Evolutionary conservation across 108 stramenopile genomes (phyloP), one percentile per base, ranked within the genome.

Genomic region (Fragilaria crotonensis): DNA sequence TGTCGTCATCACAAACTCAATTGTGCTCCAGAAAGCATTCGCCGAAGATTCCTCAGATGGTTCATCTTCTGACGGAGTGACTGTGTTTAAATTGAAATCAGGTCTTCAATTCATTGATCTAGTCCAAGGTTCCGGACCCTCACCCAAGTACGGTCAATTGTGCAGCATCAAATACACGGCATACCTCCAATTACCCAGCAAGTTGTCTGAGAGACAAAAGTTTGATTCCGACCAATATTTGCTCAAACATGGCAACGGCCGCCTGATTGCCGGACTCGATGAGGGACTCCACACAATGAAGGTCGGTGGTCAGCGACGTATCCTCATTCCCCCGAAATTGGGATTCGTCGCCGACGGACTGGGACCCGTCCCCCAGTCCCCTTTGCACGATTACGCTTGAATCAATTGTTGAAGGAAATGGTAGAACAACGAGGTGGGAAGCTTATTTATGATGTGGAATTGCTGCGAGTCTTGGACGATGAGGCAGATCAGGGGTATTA

Each of bases 401-500:
- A 85, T 56, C 41, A 50, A 2, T 47, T 86, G 11, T 48, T 92
- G 41, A 77, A 81, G 26, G 31, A 70, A 45, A 92, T 92, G 90
- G 71, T 92, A 5, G 83, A 71, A 30, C 65, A 70, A 19, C 68
- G 59, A 49, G 86, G 82, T 29, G 90, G 90, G 14, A 81, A 83
- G 50, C 33, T 88, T 4, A 70, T 92, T 29, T 84, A 82, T 62
- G 90, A 92, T 49, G 84, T 92, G 3, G 71, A 66, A 41, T 55
- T 92, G 58, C 56, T 47, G 29, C 58, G 68, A 20, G 64, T 80
- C 11, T 69, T 88, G 9, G 81, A 83, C 31, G 90, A 92, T 52
- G 90, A 92, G 64, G 90, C 90, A 48, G 86, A 88, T 72, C 90
- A 92, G 77, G 90, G 90, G 5, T 92, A 92, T 59, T 92, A 92